Evolutionary conservation across 805 yeast species (phyloP).

Genomic region (Metschnikowia koreensis): DNA sequence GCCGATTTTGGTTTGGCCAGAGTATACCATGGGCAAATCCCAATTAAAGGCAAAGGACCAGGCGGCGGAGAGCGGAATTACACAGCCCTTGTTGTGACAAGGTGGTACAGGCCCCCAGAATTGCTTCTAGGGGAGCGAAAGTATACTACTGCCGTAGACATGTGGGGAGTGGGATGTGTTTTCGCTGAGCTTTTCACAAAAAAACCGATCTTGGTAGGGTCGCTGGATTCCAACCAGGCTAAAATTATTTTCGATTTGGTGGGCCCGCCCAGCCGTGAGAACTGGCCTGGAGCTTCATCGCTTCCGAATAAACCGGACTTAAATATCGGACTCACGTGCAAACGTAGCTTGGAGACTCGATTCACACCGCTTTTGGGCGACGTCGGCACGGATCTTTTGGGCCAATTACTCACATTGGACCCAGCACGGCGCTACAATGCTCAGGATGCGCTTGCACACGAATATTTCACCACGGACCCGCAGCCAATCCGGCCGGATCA

Average conservation of each 20-base stretch:
- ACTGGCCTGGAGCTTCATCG: conserved; percentile 59
- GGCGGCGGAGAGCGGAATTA: conserved; percentile 56
- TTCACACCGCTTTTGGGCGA: conserved; percentile 45
- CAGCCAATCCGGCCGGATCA: conserved; percentile 53
- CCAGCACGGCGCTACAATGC: conserved; percentile 79
- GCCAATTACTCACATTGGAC: conserved; percentile 63
- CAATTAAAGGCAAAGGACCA: conserved; percentile 51
- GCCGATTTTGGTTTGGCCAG: conserved; percentile 97
- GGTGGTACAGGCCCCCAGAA: conserved; percentile 99
- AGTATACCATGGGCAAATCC: conserved; percentile 59
- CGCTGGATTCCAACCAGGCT: conserved; percentile 85
- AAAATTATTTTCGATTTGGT: conserved; percentile 73
- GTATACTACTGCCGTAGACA: conserved; percentile 92
- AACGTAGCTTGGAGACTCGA: conserved; percentile 47
- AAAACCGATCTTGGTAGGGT: conserved; percentile 82
- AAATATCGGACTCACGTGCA: conserved; percentile 44
- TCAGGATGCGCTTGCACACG: conserved; percentile 66
- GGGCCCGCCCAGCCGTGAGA: conserved; percentile 68
- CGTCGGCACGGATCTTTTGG: conserved; percentile 54
- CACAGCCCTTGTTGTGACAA: conserved; percentile 77
- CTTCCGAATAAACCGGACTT: conserved; percentile 56
- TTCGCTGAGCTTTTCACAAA: conserved; percentile 85
- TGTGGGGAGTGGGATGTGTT: conserved; percentile 98
- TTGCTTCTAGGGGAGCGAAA: conserved; percentile 77
- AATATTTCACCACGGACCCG: conserved; percentile 68